Base-by-base conservation (phyloP, 441 rosid species). In the Populus tomentosa region DNA sequence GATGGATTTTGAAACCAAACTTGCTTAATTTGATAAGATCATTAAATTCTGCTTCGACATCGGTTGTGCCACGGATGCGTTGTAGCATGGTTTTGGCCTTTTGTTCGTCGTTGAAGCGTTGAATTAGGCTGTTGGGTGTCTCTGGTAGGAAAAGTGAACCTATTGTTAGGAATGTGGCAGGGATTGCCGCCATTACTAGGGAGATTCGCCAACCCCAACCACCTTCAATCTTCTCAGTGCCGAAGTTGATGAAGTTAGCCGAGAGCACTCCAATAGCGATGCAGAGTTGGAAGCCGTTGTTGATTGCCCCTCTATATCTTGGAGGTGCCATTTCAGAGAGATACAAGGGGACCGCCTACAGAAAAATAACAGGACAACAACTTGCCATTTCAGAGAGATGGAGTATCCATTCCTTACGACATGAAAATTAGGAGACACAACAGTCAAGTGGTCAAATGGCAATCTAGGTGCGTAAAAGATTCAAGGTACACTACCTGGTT, bases 261-360 rank as follows among this genome's bases (percentile, higher is more conserved):
- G 84, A 85, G 9, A 94, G 87, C 16, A 85, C 95, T 6, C 97
- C 98, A 5, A 90, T 67, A 5, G 90, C 92, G 6, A 92, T 26
- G 85, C 89, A 88, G 72, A 91, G 89, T 65, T 89, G 90, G 83
- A 94, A 92, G 33, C 95, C 95, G 1, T 89, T 78, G 85, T 85
- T 91, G 87, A 94, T 86, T 18, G 95, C 89, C n/a, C 98, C 98
- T 28, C 95, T 93, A 88, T 91, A 87, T 74, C 84, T 89, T 26
- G 97, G 84, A 7, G 97, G 95, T 6, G 97, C 97, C 87, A 91
- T 88, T 79, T 94, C 93, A 0, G 95, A 88, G 33, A 92, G 86
- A 69, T 92, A 92, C 10, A 94, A 82, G 14, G 97, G 98, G 64
- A 79, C 80, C n/a, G 85, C 16, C 82, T 73, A 73, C 61, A 79